Evolutionary conservation across 2,329 filamentous ascomycete species (phyloP).

Genomic region (Ilyonectria destructans): DNA sequence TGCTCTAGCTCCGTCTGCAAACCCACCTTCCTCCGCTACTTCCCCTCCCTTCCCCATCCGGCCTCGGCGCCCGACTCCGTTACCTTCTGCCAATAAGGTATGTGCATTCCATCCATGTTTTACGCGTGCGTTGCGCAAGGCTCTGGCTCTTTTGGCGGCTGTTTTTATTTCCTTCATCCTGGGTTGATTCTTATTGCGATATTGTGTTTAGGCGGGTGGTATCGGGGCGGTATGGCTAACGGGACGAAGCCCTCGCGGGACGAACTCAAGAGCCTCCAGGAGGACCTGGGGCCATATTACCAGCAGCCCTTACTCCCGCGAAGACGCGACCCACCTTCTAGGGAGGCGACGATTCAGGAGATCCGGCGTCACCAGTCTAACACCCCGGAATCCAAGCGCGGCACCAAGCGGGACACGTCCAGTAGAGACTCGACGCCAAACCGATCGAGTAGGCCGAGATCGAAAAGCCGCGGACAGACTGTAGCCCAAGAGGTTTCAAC

Average conservation of each 20-base stretch:
- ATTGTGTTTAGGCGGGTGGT: conserved; percentile 50
- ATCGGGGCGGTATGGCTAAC: conserved; percentile 55
- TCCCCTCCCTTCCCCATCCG: conserved; percentile 36
- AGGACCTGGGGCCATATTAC: conserved; percentile 55
- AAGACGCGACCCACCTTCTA: conserved; percentile 45
- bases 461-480: conserved; percentile 42
- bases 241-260: conserved; percentile 52
- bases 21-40: conserved; percentile 32
- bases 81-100: conserved; percentile 32
- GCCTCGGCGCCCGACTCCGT: conserved; percentile 38
- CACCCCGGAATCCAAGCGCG: conserved; percentile 47
- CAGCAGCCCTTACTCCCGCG: conserved; percentile 47
- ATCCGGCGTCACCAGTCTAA: conserved; percentile 43
- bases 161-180: conserved; percentile 37
- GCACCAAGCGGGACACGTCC: conserved; percentile 45
- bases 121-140: conserved; percentile 3
- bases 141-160: conserved; percentile 13
- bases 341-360: conserved; percentile 46
- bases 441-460: conserved; percentile 38
- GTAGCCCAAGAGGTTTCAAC: conserved; percentile 42
- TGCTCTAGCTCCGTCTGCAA: conserved; percentile 10
- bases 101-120: conserved; percentile 23
- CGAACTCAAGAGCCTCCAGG: conserved; percentile 54
- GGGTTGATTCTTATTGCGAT: conserved; percentile 52
- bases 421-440: conserved; percentile 49